A percentile compares a stretch with the other conserved stretches of the same genome.
phyloP scores from a whole-genome alignment of 768 basidiomycete genomes.

The Rhizopogon vesiculosus region DNA sequence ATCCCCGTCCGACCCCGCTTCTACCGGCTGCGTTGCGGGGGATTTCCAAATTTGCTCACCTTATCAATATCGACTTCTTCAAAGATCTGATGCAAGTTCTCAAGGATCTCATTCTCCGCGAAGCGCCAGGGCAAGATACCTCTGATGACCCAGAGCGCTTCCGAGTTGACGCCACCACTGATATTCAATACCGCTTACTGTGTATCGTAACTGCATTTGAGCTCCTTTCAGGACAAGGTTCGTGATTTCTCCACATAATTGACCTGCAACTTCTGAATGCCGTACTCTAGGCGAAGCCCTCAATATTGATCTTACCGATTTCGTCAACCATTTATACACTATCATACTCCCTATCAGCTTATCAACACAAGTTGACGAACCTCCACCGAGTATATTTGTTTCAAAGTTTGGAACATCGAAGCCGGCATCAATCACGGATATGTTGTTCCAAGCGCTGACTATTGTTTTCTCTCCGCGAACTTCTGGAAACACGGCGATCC shows the following conservation, averaged over 20 bases:
- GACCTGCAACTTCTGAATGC: conserved; percentile 7
- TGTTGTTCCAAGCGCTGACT: conserved; percentile 83
- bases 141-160: conserved; percentile 29
- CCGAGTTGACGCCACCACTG: conserved; percentile 28
- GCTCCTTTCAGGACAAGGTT: conserved; percentile 92
- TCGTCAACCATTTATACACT: conserved; percentile 78
- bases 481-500: conserved; percentile 48
- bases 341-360: conserved; percentile 74
- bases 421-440: conserved; percentile 46
- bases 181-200: conserved; percentile 59
- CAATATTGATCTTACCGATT: conserved; percentile 91
- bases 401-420: conserved; percentile 22
- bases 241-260: conserved; percentile 13
- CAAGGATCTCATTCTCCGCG: conserved; percentile 65
- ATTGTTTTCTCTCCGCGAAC: conserved; percentile 77
- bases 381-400: conserved; percentile 28
- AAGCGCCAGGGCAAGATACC: conserved; percentile 34
- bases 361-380: conserved; percentile 57
- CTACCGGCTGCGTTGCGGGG: conserved; percentile 87
- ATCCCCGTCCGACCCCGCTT: conserved; percentile 69
- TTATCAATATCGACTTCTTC: conserved; percentile 99
- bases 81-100: conserved; percentile 88
- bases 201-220: conserved; percentile 98
- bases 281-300: conserved; percentile 79
- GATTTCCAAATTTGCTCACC: conserved; percentile 89